phyloP scores from a whole-genome alignment of 306 rosid species.

The Castanea sativa region DNA sequence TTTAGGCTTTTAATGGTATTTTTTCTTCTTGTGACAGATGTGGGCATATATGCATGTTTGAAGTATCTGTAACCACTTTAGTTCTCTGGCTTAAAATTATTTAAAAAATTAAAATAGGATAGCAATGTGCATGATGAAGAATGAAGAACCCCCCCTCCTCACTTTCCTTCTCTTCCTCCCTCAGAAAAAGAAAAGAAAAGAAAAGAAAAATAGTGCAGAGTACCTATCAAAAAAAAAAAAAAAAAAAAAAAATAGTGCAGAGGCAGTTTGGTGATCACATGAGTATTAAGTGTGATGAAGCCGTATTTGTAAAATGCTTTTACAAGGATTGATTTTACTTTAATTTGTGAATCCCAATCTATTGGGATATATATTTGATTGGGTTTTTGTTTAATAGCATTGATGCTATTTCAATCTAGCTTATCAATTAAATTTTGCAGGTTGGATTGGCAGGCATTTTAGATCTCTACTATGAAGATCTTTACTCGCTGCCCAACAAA shows the following conservation, averaged over 20 bases:
- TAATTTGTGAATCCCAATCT: background rate
- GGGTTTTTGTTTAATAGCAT: slow-evolving; percentile 1
- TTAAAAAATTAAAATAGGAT: background rate
- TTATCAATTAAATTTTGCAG: slow-evolving; percentile 48
- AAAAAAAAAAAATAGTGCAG: background rate
- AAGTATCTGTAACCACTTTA: background rate
- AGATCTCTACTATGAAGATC: slow-evolving; percentile 82
- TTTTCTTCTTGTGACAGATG: background rate
- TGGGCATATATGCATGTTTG: background rate
- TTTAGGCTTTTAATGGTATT: slow-evolving; percentile 4
- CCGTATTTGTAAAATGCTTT: background rate
- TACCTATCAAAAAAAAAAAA: too few relatives aligned
- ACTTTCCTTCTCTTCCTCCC: too few relatives aligned
- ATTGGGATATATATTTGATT: background rate
- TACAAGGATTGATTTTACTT: background rate
- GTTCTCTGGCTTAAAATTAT: background rate
- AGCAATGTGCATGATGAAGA: background rate
- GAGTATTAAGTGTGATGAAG: background rate
- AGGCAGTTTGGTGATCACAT: slow-evolving; percentile 10
- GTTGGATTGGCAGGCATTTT: slow-evolving; percentile 69
- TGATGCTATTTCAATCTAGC: slow-evolving; percentile 9
- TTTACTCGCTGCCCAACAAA: slow-evolving; percentile 62
- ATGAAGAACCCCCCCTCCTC: background rate
- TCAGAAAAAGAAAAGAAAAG: background rate
- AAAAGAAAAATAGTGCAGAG: background rate